phyloP scores from a whole-genome alignment of 2,329 filamentous ascomycete genomes.

The Pseudogymnoascus sp. region DNA sequence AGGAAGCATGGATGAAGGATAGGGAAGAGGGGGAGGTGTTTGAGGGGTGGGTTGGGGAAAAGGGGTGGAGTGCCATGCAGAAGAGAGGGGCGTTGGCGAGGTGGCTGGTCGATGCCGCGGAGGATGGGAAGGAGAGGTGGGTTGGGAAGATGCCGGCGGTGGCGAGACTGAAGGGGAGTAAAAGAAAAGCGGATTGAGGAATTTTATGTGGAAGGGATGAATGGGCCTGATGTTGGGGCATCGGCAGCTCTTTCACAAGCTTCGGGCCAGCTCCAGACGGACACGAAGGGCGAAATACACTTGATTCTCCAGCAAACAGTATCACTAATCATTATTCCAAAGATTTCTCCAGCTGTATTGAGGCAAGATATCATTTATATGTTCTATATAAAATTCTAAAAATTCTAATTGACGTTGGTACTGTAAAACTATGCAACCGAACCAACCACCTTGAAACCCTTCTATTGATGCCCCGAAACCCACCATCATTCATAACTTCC shows the following conservation, averaged over 20 bases:
- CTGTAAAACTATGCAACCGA: neutral
- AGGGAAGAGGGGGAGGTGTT: constrained; percentile 17
- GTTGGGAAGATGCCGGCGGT: constrained; percentile 14
- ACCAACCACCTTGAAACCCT: neutral
- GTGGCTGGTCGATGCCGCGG: constrained; percentile 22
- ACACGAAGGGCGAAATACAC: too few relatives aligned
- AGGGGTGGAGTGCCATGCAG: constrained; percentile 19
- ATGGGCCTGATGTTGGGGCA: too few relatives aligned
- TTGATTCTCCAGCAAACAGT: too few relatives aligned
- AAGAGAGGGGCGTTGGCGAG: constrained; percentile 21
- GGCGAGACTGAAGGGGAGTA: constrained; percentile 22
- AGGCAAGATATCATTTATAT: neutral
- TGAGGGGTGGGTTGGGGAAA: constrained; percentile 21
- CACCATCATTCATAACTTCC: too few relatives aligned
- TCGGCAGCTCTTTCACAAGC: too few relatives aligned
- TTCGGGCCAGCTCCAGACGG: too few relatives aligned
- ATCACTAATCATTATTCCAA: too few relatives aligned
- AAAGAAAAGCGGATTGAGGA: constrained; percentile 21
- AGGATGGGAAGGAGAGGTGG: constrained; percentile 21
- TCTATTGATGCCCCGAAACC: neutral
- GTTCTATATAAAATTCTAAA: neutral
- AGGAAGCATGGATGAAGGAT: constrained; percentile 17
- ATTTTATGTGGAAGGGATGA: too few relatives aligned
- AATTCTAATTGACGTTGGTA: neutral
- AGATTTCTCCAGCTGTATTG: too few relatives aligned